Evolutionary conservation across 83 land plant species (phyloP).

Genomic region (Diphasiastrum complanatum): DNA sequence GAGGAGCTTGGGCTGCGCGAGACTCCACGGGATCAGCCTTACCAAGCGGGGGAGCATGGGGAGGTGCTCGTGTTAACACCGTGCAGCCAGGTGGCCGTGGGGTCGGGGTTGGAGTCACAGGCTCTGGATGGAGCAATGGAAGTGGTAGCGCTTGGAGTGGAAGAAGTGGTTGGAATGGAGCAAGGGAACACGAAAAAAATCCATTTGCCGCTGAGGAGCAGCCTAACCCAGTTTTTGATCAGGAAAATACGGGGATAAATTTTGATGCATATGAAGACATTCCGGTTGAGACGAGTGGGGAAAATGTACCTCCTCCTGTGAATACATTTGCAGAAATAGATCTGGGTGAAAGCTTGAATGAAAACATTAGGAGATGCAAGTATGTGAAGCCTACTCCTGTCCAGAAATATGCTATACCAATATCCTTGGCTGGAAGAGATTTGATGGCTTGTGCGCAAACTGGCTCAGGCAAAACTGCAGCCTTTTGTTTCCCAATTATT

Average conservation of each 20-base stretch:
- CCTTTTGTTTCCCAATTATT: constrained; percentile 93
- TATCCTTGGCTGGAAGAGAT: constrained; percentile 78
- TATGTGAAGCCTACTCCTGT: constrained; percentile 90
- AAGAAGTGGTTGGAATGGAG: too few species aligned
- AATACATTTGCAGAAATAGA: constrained; percentile 88
- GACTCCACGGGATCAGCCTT: too few species aligned
- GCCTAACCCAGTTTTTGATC: constrained; percentile 38
- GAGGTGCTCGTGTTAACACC: too few species aligned
- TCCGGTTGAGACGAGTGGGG: constrained; percentile 89
- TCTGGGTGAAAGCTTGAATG: constrained; percentile 61
- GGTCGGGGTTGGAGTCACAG: too few species aligned
- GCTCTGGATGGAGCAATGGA: too few species aligned
- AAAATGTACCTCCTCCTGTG: constrained; percentile 75
- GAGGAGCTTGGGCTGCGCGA: too few species aligned
- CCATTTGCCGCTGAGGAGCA: constrained; percentile 67
- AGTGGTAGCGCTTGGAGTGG: too few species aligned
- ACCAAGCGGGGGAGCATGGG: too few species aligned
- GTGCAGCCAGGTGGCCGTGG: too few species aligned
- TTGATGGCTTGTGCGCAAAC: constrained; percentile 99
- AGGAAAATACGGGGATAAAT: constrained; percentile 77
- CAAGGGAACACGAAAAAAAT: constrained; percentile 66
- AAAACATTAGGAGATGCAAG: constrained; percentile 78
- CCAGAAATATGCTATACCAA: constrained; percentile 92
- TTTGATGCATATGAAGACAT: constrained; percentile 97
- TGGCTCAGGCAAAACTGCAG: constrained; percentile 96